Evolutionary conservation across 805 yeast genomes (phyloP).

Genomic region (Lachancea sp.): DNA sequence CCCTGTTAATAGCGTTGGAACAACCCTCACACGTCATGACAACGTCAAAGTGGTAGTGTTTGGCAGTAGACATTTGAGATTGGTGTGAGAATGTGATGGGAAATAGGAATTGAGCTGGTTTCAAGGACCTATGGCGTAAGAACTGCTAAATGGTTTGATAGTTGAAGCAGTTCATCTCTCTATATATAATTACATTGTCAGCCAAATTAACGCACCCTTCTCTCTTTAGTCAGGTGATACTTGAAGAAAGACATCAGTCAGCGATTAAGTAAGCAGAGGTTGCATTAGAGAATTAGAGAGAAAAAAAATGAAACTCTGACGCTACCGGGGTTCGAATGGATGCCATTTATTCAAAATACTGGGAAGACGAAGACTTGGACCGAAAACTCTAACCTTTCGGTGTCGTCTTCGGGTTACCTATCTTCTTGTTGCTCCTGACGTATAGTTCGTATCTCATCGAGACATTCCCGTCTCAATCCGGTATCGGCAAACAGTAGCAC

Average conservation of each 20-base stretch:
- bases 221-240: too few relatives aligned
- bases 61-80: conserved; percentile 37
- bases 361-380: too few relatives aligned
- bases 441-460: conserved; percentile 39
- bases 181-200: neutral
- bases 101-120: too few relatives aligned
- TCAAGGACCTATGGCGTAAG: too few relatives aligned
- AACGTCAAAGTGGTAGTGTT: conserved; percentile 74
- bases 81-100: neutral
- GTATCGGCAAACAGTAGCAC: conserved; percentile 38
- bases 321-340: neutral
- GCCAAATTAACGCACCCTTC: conserved; percentile 3
- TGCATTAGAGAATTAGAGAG: neutral
- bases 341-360: neutral
- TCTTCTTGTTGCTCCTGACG: conserved; percentile 33
- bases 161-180: too few relatives aligned
- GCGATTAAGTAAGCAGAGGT: too few relatives aligned
- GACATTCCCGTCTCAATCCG: conserved; percentile 30
- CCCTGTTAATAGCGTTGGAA: conserved; percentile 79
- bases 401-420: too few relatives aligned
- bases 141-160: too few relatives aligned
- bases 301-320: neutral
- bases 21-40: conserved; percentile 86
- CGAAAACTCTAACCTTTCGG: too few relatives aligned
- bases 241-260: too few relatives aligned